Evolutionary conservation across 2,329 filamentous ascomycete species (phyloP).

Genomic region (Xylariaceae sp.): DNA sequence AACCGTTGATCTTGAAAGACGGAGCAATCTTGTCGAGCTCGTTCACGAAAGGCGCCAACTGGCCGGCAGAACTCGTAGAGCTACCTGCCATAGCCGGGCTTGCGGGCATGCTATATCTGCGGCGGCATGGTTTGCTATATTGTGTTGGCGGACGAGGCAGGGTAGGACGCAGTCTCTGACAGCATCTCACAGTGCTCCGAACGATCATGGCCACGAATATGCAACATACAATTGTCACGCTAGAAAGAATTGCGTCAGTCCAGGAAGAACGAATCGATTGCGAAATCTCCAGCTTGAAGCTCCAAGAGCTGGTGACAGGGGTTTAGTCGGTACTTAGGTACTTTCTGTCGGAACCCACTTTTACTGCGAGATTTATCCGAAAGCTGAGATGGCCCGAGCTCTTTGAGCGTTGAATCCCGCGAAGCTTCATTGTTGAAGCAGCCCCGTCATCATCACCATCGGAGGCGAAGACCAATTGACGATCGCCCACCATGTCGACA

Average conservation of each 20-base stretch:
- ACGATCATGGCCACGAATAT: slow-evolving; percentile 22
- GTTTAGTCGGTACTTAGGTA: slow-evolving; percentile 1
- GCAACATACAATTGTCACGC: no score
- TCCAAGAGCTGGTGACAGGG: slow-evolving; percentile 1
- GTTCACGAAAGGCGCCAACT: slow-evolving; percentile 51
- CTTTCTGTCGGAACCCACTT: neutral
- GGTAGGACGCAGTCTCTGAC: slow-evolving; percentile 22
- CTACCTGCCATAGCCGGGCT: slow-evolving; percentile 18
- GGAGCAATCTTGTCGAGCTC: slow-evolving; percentile 88
- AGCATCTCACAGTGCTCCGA: slow-evolving; percentile 23
- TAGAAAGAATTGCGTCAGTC: no score
- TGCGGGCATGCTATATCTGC: slow-evolving; percentile 37
- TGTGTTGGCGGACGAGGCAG: slow-evolving; percentile 14
- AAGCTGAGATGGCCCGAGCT: no score
- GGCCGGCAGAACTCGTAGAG: slow-evolving; percentile 30
- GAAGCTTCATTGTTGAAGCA: slow-evolving; percentile 15
- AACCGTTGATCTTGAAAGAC: slow-evolving; percentile 80
- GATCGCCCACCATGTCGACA: slow-evolving; percentile 73
- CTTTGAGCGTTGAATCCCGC: slow-evolving; percentile 3
- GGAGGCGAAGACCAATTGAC: slow-evolving; percentile 21
- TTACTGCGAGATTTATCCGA: no score
- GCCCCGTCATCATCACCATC: slow-evolving; percentile 7
- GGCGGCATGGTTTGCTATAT: slow-evolving; percentile 30
- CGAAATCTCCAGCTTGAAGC: neutral
- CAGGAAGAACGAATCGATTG: neutral